phyloP scores from a whole-genome alignment of 2,329 filamentous ascomycete genomes.

The Monilinia aucupariae region DNA sequence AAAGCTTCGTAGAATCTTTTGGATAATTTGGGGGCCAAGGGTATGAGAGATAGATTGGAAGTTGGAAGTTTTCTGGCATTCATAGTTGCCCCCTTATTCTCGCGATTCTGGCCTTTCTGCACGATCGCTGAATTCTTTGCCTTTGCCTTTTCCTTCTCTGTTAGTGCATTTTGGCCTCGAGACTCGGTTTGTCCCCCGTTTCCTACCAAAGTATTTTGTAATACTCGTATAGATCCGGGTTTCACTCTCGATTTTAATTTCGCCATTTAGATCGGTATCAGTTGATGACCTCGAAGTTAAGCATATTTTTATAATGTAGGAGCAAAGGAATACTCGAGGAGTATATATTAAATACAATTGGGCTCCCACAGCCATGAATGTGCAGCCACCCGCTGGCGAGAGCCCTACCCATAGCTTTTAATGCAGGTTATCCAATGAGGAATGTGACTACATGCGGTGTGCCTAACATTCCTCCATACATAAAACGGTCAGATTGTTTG shows the following conservation, averaged over 20 bases:
- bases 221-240: background rate
- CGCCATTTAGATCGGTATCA: background rate
- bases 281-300: background rate
- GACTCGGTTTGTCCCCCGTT: background rate
- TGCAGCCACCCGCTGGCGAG: background rate
- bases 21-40: constrained; percentile 19
- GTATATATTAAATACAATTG: background rate
- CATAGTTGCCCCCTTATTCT: background rate
- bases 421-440: background rate
- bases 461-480: too few relatives aligned
- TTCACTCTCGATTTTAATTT: background rate
- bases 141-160: background rate
- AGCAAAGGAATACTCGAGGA: background rate
- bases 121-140: too few relatives aligned
- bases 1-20: constrained; percentile 40
- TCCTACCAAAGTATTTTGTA: background rate
- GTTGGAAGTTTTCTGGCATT: background rate
- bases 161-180: background rate
- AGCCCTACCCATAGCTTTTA: background rate
- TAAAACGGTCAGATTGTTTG: too few relatives aligned
- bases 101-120: background rate
- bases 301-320: background rate
- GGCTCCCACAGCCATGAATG: background rate
- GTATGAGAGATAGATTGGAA: background rate
- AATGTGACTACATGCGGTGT: background rate